Evolutionary conservation across 176 grass and related monocot genomes (phyloP).

Genomic region (Cymbopogon citratus): DNA sequence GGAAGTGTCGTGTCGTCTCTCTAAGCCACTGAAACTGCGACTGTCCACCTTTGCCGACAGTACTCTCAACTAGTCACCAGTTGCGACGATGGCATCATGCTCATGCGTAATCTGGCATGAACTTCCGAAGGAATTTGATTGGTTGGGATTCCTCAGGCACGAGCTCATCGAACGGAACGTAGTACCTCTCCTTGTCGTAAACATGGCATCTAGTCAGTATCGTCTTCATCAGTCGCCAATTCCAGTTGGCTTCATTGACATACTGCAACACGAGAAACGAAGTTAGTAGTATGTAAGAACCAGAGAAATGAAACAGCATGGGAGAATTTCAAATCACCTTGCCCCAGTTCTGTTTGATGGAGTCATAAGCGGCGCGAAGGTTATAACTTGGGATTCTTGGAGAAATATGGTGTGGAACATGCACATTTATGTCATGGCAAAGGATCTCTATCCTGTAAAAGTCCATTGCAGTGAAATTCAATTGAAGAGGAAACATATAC

Average conservation of each 20-base stretch:
- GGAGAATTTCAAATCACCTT: slow-evolving; percentile 39
- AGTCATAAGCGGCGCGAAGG: slow-evolving; percentile 61
- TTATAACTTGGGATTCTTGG: slow-evolving; percentile 96
- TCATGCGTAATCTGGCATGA: slow-evolving; percentile 88
- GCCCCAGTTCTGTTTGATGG: slow-evolving; percentile 88
- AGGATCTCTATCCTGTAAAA: slow-evolving; percentile 89
- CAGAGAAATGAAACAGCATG: slow-evolving; percentile 7
- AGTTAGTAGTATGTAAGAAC: background rate
- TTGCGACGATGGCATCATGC: slow-evolving; percentile 41
- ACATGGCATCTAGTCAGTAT: slow-evolving; percentile 96
- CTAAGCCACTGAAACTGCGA: background rate
- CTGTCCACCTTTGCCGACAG: slow-evolving; percentile 1
- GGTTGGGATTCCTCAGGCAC: slow-evolving; percentile 69
- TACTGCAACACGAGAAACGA: slow-evolving; percentile 56
- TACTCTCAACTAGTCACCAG: slow-evolving; percentile 27
- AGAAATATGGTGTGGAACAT: slow-evolving; percentile 97
- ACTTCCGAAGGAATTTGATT: slow-evolving; percentile 71
- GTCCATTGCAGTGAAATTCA: slow-evolving; percentile 3
- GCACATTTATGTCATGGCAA: slow-evolving; percentile 98
- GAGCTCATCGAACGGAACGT: slow-evolving; percentile 80
- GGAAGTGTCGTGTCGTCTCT: background rate
- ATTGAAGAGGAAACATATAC: slow-evolving; percentile 17
- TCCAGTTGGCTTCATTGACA: slow-evolving; percentile 89
- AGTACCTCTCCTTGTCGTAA: slow-evolving; percentile 82
- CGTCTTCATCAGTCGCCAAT: slow-evolving; percentile 96